Evolutionary conservation across 225 moss, liverwort and hornwort species (phyloP), one percentile per base, ranked within the genome.

Genomic region (Pseudisothecium myosuroides): DNA sequence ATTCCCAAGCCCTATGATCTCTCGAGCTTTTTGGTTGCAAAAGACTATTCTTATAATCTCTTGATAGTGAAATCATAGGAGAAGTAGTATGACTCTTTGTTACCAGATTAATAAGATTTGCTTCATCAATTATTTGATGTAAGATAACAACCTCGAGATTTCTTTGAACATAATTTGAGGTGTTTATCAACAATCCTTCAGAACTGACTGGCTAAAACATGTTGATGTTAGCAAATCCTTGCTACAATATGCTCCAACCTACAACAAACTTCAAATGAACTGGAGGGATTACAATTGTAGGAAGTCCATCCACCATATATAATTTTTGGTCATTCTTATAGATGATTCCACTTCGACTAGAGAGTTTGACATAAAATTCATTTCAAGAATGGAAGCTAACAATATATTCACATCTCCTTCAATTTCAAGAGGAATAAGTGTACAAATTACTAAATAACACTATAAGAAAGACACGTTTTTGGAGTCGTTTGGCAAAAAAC

Each of bases 311-410:
- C 0, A 2, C 27, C 43, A 43, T 72, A 26, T 43, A 16, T 0
- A 2, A 27, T 0, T 2, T 5, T 72, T 43, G 43, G 15, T 27
- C 1, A 3, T 72, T 72, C 27, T 27, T 0, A 27, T 0, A 26
- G 3, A 15, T 27, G 27, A 9, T 43, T 72, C 27, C 1, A 3
- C 16, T 72, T 16, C 1, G 0, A 39, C 0, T 1, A 41, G 0
- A 26, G 24, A 41, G 5, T 41, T 0, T 41, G 9, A 8, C 5
- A 71, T 8, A 41, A 7, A 8, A 26, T 15, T 71, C 71, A 26
- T 15, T 24, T 41, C 8, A 41, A 6, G 39, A 23, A 5, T 4
- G 15, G 27, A 43, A 15, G 43, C 0, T 43, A 9, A 15, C 1
- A 0, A 9, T 27, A 16, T 9, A 27, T 27, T 26, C 2, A 5